Conservation (phyloP, 192 early-diverging fungal species). For the Gigaspora rosea region DNA sequence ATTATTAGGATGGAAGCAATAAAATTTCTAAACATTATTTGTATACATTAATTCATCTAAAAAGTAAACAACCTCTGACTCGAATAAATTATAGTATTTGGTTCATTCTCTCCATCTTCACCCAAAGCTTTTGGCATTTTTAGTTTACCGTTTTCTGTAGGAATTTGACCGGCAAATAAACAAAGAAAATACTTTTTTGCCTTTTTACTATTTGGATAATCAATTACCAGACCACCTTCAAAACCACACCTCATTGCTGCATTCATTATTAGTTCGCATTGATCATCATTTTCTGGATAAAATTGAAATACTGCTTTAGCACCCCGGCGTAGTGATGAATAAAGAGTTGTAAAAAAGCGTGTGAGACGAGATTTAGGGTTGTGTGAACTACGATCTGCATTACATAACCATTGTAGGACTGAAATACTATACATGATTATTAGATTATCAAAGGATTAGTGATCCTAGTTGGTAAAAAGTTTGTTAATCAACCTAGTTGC, state of each 20-base stretch:
- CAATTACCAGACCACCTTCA: conserved; percentile 91
- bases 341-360: conserved; percentile 92
- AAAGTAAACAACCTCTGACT: conserved; percentile 17
- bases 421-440: conserved; percentile 65
- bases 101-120: conserved; percentile 58
- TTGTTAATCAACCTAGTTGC: too few species aligned
- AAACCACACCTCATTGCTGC: conserved; percentile 91
- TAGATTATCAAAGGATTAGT: conserved; percentile 3
- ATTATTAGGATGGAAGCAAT: not conserved
- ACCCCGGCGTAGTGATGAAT: conserved; percentile 83
- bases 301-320: conserved; percentile 98
- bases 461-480: too few species aligned
- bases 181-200: conserved; percentile 97
- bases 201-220: conserved; percentile 95
- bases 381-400: conserved; percentile 92
- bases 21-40: not conserved
- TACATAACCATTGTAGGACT: conserved; percentile 98
- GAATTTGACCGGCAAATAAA: conserved; percentile 88
- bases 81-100: conserved; percentile 36
- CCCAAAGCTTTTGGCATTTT: conserved; percentile 64
- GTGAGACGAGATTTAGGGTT: conserved; percentile 78
- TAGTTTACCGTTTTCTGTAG: conserved; percentile 46
- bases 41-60: not conserved
- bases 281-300: conserved; percentile 94
- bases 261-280: conserved; percentile 90